Evolutionary conservation across 2,329 filamentous ascomycete genomes (phyloP).

Genomic region (Cladosporium sphaerospermum): DNA sequence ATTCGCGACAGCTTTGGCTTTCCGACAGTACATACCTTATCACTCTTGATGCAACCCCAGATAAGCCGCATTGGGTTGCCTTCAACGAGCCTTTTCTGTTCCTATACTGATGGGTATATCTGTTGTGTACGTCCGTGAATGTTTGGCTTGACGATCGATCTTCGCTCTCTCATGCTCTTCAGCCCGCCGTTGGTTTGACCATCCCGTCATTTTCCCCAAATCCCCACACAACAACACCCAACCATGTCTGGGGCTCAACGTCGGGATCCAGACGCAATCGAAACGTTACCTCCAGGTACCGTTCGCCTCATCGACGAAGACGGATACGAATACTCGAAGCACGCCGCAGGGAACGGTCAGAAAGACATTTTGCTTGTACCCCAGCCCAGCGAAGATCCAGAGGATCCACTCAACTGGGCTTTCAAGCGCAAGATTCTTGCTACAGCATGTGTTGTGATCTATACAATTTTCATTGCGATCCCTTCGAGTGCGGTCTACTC

Average conservation of each 20-base stretch:
- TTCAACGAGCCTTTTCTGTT: no score
- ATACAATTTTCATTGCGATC: conserved; percentile 45
- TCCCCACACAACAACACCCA: neutral
- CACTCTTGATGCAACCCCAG: no score
- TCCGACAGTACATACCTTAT: no score
- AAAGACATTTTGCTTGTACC: conserved; percentile 39
- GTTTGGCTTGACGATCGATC: no score
- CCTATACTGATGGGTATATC: no score
- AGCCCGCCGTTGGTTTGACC: no score
- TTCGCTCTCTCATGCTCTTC: no score
- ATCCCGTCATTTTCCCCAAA: neutral
- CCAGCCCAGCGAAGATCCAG: conserved; percentile 39
- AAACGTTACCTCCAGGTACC: conserved; percentile 31
- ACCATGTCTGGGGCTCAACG: neutral
- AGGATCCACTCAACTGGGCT: conserved; percentile 36
- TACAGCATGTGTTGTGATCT: conserved; percentile 38
- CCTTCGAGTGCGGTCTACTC: conserved; percentile 46
- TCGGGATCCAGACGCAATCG: neutral
- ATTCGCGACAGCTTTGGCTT: no score
- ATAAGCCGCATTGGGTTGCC: no score
- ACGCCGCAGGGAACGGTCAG: conserved; percentile 29
- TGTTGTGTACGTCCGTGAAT: no score
- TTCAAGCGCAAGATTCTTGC: conserved; percentile 37
- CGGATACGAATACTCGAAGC: conserved; percentile 32
- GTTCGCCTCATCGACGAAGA: conserved; percentile 39